phyloP scores from a whole-genome alignment of 1,284 basidiomycete species.

The Trametes hirsuta region DNA sequence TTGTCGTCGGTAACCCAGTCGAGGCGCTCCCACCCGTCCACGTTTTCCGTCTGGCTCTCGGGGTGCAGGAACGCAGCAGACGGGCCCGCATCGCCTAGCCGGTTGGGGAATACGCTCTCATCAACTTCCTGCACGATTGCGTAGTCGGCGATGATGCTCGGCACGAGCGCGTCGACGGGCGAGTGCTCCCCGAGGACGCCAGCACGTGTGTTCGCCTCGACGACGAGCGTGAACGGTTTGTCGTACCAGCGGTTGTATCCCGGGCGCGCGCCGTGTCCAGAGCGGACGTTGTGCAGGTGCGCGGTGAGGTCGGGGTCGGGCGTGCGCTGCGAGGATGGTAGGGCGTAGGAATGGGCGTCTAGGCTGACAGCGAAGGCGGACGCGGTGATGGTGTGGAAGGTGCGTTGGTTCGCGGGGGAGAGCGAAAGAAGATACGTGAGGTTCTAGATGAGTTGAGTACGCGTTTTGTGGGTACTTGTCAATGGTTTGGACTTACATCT shows the following conservation, averaged over 20 bases:
- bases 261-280: slow-evolving; percentile 64
- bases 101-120: slow-evolving; percentile 37
- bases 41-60: not conserved
- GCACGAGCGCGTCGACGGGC: slow-evolving; percentile 89
- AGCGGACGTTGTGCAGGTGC: slow-evolving; percentile 80
- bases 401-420: slow-evolving; percentile 64
- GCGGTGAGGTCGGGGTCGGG: slow-evolving; percentile 59
- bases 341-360: slow-evolving; percentile 58
- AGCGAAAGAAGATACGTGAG: slow-evolving; percentile 71
- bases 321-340: slow-evolving; percentile 29
- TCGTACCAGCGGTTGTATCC: slow-evolving; percentile 87
- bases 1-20: slow-evolving; percentile 78
- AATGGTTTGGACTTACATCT: slow-evolving; percentile 49
- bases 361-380: slow-evolving; percentile 80
- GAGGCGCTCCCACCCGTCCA: slow-evolving; percentile 63
- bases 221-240: slow-evolving; percentile 83
- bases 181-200: slow-evolving; percentile 94
- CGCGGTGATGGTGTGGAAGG: slow-evolving; percentile 66
- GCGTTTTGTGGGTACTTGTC: not conserved
- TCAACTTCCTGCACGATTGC: slow-evolving; percentile 71
- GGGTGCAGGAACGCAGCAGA: not conserved
- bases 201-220: slow-evolving; percentile 87
- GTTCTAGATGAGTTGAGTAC: slow-evolving; percentile 50
- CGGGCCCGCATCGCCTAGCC: not conserved
- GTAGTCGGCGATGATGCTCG: slow-evolving; percentile 90